A percentile compares a stretch with the other conserved stretches of the same genome.
Conservation (phyloP, 768 basidiomycete genomes). For the Suillus discolor region DNA sequence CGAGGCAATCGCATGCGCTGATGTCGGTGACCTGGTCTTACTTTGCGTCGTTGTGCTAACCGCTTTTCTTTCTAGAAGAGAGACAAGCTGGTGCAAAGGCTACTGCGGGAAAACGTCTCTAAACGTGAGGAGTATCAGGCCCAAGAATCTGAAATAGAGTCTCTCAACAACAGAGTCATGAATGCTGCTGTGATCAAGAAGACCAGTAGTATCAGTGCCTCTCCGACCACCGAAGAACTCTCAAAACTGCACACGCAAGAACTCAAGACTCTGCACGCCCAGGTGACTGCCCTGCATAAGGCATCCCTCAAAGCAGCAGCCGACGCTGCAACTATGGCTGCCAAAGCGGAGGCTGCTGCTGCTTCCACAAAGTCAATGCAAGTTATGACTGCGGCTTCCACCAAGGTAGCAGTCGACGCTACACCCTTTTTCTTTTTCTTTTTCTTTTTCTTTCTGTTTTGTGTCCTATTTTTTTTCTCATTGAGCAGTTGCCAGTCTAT, state of each 20-base stretch:
- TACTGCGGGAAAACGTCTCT: neutral
- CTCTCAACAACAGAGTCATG: slow-evolving; percentile 39
- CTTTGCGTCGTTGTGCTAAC: neutral
- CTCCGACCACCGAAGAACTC: slow-evolving; percentile 39
- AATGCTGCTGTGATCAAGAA: slow-evolving; percentile 55
- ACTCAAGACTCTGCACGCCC: slow-evolving; percentile 54
- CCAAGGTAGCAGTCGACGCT: slow-evolving; percentile 18
- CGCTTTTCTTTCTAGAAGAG: neutral
- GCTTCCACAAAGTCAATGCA: slow-evolving; percentile 38
- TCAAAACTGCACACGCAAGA: slow-evolving; percentile 60
- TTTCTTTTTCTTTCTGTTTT: no score
- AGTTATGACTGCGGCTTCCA: slow-evolving; percentile 34
- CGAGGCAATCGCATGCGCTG: neutral
- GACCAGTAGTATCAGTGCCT: slow-evolving; percentile 17
- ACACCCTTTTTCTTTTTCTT: no score
- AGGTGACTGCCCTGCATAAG: slow-evolving; percentile 53
- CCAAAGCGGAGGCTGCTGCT: slow-evolving; percentile 35
- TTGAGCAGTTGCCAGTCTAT: no score
- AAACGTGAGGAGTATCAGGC: neutral
- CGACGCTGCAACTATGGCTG: slow-evolving; percentile 44
- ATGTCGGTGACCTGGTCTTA: neutral
- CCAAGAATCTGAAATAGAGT: slow-evolving; percentile 41
- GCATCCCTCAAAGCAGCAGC: slow-evolving; percentile 54
- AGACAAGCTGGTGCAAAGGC: neutral
- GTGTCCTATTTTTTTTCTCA: no score